Conservation (phyloP, 2,329 filamentous ascomycete species). For the Cryoendolithus antarcticus region DNA sequence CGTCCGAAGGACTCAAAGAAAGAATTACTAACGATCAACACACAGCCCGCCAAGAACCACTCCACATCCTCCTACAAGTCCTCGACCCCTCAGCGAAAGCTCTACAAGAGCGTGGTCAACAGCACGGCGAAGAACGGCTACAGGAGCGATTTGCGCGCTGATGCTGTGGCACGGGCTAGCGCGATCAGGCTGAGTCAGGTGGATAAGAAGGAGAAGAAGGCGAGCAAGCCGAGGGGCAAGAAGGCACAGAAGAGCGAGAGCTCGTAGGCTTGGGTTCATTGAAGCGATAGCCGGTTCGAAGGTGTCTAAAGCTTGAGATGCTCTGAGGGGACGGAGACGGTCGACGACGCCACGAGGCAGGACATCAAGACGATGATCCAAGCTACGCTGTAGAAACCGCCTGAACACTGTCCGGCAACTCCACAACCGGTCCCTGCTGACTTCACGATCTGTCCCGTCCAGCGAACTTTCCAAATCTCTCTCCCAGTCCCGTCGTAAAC, state of each 20-base stretch:
- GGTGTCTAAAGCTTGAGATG: too few relatives aligned
- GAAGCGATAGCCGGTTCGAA: too few relatives aligned
- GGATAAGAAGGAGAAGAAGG: constrained; percentile 70
- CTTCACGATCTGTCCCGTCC: too few relatives aligned
- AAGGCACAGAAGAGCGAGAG: constrained; percentile 19
- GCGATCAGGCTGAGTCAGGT: constrained; percentile 63
- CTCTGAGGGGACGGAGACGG: too few relatives aligned
- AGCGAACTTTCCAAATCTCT: constrained; percentile 5
- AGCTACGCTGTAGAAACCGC: too few relatives aligned
- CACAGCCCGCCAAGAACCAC: constrained; percentile 54
- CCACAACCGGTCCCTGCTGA: too few relatives aligned
- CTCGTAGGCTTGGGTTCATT: too few relatives aligned
- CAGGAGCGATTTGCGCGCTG: constrained; percentile 42
- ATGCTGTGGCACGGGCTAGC: constrained; percentile 74
- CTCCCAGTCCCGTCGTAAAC: constrained; percentile 4
- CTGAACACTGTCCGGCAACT: too few relatives aligned
- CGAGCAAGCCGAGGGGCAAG: constrained; percentile 27
- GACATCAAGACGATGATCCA: too few relatives aligned
- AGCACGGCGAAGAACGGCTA: constrained; percentile 73
- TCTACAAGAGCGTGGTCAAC: constrained; percentile 80
- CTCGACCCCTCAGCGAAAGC: constrained; percentile 68
- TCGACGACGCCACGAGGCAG: too few relatives aligned
- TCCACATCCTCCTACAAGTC: constrained; percentile 57
- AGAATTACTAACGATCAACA: too few relatives aligned
- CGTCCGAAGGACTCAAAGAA: too few relatives aligned